Evolutionary conservation across 345 rosid species (phyloP).

Genomic region (Linum tenue): DNA sequence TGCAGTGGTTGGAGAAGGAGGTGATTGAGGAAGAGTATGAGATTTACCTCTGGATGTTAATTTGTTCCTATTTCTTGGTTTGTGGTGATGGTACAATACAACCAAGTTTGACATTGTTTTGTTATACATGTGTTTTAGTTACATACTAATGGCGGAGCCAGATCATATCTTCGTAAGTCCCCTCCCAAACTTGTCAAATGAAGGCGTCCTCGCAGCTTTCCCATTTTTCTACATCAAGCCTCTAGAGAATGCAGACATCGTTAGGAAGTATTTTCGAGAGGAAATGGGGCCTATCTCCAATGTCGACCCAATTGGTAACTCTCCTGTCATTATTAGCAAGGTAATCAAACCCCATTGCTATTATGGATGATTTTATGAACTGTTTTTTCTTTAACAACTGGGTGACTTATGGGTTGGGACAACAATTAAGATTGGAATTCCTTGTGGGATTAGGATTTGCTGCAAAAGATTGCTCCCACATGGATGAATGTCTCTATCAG

Average conservation of each 20-base stretch:
- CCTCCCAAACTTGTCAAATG: slow-evolving; percentile 80
- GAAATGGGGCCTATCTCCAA: slow-evolving; percentile 70
- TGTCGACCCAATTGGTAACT: slow-evolving; percentile 91
- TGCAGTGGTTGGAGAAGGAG: slow-evolving; percentile 87
- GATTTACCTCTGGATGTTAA: slow-evolving; percentile 8
- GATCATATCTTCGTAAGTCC: slow-evolving; percentile 92
- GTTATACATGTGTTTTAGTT: slow-evolving; percentile 32
- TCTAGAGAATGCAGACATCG: slow-evolving; percentile 61
- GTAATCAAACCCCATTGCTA: slow-evolving; percentile 18
- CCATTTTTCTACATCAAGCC: slow-evolving; percentile 98
- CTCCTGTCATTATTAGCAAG: slow-evolving; percentile 88
- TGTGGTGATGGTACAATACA: slow-evolving; percentile 5
- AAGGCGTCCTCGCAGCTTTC: slow-evolving; percentile 80
- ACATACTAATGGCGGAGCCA: slow-evolving; percentile 92
- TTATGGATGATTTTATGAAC: slow-evolving; percentile 6
- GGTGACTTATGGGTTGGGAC: no score
- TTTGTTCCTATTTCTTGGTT: no score
- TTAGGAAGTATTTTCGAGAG: slow-evolving; percentile 69
- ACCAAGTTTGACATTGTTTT: slow-evolving; percentile 11
- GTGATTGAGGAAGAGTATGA: slow-evolving; percentile 87
- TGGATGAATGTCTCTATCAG: slow-evolving; percentile 99
- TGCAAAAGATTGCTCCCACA: slow-evolving; percentile 85
- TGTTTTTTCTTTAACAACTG: background rate
- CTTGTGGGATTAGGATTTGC: slow-evolving; percentile 46
- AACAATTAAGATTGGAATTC: slow-evolving; percentile 2